Evolutionary conservation across 2,329 filamentous ascomycete species (phyloP), one percentile per base, ranked within the genome.

Genomic region (Ustulina deusta): DNA sequence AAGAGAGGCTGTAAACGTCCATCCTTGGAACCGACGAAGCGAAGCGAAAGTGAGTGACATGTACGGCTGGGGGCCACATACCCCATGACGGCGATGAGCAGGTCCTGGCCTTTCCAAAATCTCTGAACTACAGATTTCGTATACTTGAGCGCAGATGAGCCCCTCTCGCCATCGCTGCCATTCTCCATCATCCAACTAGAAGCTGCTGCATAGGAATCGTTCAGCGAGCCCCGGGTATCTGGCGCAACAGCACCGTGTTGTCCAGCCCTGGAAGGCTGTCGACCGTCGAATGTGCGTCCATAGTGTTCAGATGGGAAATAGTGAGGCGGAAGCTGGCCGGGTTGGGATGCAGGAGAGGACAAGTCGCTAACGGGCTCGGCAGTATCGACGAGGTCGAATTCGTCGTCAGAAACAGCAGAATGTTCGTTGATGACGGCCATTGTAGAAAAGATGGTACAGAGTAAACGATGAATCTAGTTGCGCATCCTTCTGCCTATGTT

Each of bases 1-100:
- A 61, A 46, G 55, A 22, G 27, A 9, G 9, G 22, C 2, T 9
- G 29, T 55, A 29, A 62, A 61, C 40, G 9, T 54, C 46, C 34
- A 49, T 51, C 15, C n/a, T 34, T 13, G 46, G n/a, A 29, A 20
- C 25, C 7, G n/a, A 17, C 17, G 3, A 38, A 3, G 9, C 3
- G 17, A 44, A 1, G 9, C 9, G 10, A 36, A 34, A 10, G 11
- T 20, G 15, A 46, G 29, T 25, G n/a, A 15, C 27, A 38, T 57
- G 25, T 1, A 29, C 27, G 27, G 25, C n/a, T 6, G 25, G 46
- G 46, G 15, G 29, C 2, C 6, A 34, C 71, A 58, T 68, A 72
- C 71, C 71, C 71, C 71, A 72, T 72, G 15, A 72, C 67, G 10
- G 71, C 71, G n/a, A 72, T 72, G 22, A 72, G 63, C 2, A 72